Base-by-base conservation (phyloP, 352 stramenopile species). In the Globisporangium sylvaticum region DNA sequence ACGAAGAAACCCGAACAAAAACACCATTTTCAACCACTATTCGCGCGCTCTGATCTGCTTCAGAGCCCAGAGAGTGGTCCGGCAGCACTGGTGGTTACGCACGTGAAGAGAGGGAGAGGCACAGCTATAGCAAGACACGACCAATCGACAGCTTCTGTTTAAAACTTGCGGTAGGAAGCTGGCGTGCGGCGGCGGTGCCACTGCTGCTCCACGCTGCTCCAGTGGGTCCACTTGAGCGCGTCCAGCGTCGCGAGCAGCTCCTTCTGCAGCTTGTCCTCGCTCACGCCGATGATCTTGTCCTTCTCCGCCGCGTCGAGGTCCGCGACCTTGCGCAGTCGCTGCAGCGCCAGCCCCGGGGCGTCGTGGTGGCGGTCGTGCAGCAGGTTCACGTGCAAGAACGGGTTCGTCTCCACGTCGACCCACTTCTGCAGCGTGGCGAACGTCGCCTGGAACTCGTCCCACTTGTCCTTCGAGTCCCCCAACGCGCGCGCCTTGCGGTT, bases 271-370 rank as follows among this genome's bases (percentile, higher is more conserved):
- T 83, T 80, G 27, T 90, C 76, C 24, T 88, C 75, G 54, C 76
- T 67, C 27, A 88, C 64, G 4, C 55, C 55, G 31, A 24, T 18
- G 63, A 93, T 82, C 77, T 95, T 95, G 55, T 74, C 74, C 59
- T 77, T 81, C 27, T 95, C 87, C 31, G 77, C 70, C 20, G 74
- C 57, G 20, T 90, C 81, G 46, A 91, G 53, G 4, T 77, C 79
- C n/a, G 77, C 72, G 14, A 92, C 75, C 73, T 91, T 92, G 22
- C 80, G 84, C 31, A 95, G 79, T 22, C 84, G 84, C 67, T 95
- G 82, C 7, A 93, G 58, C 34, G 81, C 75, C 14, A 91, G 69
- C 0, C 84, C 87, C 0, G 65, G 65, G 7, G 77, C 67, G 8
- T 73, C 65, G 29, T 82, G 74, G 60, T 87, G 87, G 9, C 77